Evolutionary conservation across 257 asterid species (phyloP).

Genomic region (Ocimum tenuiflorum): DNA sequence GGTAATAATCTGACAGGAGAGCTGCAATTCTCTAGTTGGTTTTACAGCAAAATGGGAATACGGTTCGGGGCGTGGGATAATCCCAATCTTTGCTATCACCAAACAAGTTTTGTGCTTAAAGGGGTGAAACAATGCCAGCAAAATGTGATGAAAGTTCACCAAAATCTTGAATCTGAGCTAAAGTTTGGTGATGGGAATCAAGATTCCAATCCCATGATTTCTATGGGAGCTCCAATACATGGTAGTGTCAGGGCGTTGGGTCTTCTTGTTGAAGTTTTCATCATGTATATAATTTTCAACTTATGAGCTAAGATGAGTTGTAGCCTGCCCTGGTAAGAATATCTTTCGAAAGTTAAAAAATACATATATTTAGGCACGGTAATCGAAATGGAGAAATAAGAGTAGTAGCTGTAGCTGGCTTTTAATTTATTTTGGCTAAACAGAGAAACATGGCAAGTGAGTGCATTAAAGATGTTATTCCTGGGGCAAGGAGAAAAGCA

Average conservation of each 20-base stretch:
- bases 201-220: constrained; percentile 15
- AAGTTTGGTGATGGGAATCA: background rate
- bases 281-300: constrained; percentile 18
- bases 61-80: constrained; percentile 83
- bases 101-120: constrained; percentile 37
- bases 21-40: constrained; percentile 52
- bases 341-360: too few species aligned
- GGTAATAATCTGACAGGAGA: constrained; percentile 83
- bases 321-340: background rate
- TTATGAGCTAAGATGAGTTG: background rate
- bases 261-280: constrained; percentile 17
- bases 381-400: too few species aligned
- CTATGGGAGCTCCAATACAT: constrained; percentile 26
- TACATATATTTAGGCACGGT: too few species aligned
- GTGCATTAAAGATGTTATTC: background rate
- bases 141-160: constrained; percentile 21
- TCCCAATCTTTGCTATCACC: constrained; percentile 63
- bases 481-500: background rate
- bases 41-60: constrained; percentile 70
- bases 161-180: constrained; percentile 6
- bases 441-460: background rate
- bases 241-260: constrained; percentile 20
- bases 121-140: constrained; percentile 63
- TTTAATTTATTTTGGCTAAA: too few species aligned
- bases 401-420: too few species aligned